Conservation (phyloP, 352 stramenopile species). For the Globisporangium splendens region DNA sequence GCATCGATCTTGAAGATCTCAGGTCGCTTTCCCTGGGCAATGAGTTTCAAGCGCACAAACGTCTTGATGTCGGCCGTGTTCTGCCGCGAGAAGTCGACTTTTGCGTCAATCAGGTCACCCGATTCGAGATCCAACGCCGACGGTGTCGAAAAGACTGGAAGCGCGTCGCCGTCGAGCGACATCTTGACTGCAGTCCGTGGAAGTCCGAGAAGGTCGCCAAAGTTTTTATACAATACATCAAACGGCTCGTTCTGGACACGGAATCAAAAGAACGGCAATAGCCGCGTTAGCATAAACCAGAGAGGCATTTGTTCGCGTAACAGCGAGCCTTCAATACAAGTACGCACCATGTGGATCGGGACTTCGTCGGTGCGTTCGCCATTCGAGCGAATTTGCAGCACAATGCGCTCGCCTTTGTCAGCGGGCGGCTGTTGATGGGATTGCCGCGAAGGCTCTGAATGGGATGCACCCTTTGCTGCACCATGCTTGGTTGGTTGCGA, state of each 20-base stretch:
- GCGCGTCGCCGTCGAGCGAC: constrained; percentile 47
- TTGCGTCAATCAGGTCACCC: constrained; percentile 66
- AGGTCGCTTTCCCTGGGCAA: constrained; percentile 46
- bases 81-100: constrained; percentile 66
- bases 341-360: constrained; percentile 45
- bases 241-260: constrained; percentile 56
- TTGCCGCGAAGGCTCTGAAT: background rate
- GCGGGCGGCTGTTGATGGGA: background rate
- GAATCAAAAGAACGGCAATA: background rate
- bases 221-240: constrained; percentile 53
- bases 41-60: constrained; percentile 49
- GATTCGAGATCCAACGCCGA: constrained; percentile 40
- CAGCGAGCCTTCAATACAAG: background rate
- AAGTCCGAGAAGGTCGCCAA: constrained; percentile 61
- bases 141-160: constrained; percentile 29
- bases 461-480: background rate
- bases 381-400: constrained; percentile 59
- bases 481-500: background rate
- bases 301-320: background rate
- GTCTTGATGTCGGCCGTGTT: constrained; percentile 41
- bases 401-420: constrained; percentile 53
- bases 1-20: constrained; percentile 70
- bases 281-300: background rate
- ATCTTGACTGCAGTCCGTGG: constrained; percentile 57
- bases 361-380: constrained; percentile 50